Base-by-base conservation (phyloP, 805 yeast species). In the Metschnikowia anglica region DNA sequence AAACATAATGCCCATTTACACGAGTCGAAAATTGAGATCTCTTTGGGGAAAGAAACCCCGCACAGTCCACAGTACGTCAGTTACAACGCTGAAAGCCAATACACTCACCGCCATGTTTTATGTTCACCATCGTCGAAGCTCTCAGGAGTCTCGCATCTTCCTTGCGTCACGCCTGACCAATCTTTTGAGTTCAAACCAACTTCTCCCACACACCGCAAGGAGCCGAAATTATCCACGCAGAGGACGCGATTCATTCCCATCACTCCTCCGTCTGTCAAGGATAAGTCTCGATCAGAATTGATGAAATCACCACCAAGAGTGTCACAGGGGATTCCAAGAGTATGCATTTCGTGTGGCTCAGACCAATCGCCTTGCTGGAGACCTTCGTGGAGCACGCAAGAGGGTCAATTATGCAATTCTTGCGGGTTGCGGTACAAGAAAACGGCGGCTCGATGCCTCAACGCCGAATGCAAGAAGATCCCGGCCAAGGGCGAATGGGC, bases 401-500 rank as follows among this genome's bases (percentile, higher is more conserved):
- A 85, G 48, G 98, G 97, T n/a, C 98, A 90, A 68, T 74, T 91
- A 53, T 91, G 99, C 71, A 91, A 91, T 61, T 88, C 97, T 1
- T 91, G 99, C 66, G 99, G 99, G 1, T 72, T 91, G 55, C 74
- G 99, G 51, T 91, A 87, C 69, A 90, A 93, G 65, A 91, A 91
- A 68, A 90, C 97, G 0, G 86, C 88, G 20, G 95, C 96, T 2
- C 77, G 97, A 58, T 91, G 99, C 66, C 70, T 85, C 38, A 85
- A 86, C 54, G 65, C 73, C 2, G 59, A 66, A 15, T 91, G 99
- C 68, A 78, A 85, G 51, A 80, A 91, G 57, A 89, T 91, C 47
- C 99, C 99, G 4, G 95, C 97, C 16, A 90, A 91, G 66, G 91
- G 97, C 48, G 98, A 91, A 66, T 85, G 97, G 87, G 78, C 88